Evolutionary conservation across 495 filamentous ascomycete species (phyloP), one percentile per base, ranked within the genome.

Genomic region (Daldinia loculata): DNA sequence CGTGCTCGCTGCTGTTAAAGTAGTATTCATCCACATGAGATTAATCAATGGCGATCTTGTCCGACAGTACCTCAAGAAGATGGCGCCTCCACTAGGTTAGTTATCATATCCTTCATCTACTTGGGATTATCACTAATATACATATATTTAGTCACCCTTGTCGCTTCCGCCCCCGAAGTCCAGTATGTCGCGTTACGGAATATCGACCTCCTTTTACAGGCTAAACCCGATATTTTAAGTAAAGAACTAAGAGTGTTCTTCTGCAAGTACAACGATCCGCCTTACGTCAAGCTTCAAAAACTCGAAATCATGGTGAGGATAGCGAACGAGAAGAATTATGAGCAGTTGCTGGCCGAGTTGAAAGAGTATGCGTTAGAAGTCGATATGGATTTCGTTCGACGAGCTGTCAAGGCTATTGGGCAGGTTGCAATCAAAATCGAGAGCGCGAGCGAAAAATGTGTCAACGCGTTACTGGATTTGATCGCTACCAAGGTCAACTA

Each of bases 301-400:
- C 89, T 99, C 51, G 95, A 99, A 75, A 98, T 98, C 63, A 98
- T 99, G 95, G 94, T 99, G 15, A 90, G 96, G 80, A 98, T 99
- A 89, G 94, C 95, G 55, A 99, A 97, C 80, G 93, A 97, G 66
- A 93, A 92, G 76, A 99, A 98, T 74, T 93, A 95, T 45, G 95
- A 99, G 69, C 96, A 98, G 76, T 87, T 99, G 55, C 82, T 99
- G 15, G 90, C 93, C 14, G 95, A 99, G 78, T 78, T 99, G 73
- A 98, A 96, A 80, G 95, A 99, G 74, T 99, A 99, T 77, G 94
- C 96, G 39, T 85, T 98, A 72, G 95, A 99, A 81, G 94, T 99
- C 27, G 95, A 99, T 77, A 98, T 99, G 94, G 96, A 99, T 77
- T 98, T 98, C 75, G 95, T 98, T 61, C 90, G 93, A 66, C 88